Evolutionary conservation across 352 stramenopile genomes (phyloP).

Genomic region (Thraustotheca clavata): DNA sequence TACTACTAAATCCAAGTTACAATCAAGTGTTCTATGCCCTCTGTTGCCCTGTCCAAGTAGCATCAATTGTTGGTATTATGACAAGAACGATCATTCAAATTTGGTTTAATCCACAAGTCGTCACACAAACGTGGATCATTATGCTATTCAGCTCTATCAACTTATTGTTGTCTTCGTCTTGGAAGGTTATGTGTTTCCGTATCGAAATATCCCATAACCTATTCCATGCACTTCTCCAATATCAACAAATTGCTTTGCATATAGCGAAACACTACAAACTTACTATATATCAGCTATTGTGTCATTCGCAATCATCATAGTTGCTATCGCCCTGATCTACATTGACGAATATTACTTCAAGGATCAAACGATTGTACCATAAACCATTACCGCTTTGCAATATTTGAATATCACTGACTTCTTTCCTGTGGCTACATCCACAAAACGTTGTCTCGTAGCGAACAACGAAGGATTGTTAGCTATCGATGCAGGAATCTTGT

Average conservation of each 20-base stretch:
- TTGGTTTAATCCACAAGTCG: constrained; percentile 21
- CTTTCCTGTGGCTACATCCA: not conserved
- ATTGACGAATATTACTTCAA: not conserved
- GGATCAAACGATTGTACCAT: not conserved
- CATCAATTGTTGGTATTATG: constrained; percentile 24
- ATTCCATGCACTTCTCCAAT: constrained; percentile 14
- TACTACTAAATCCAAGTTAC: constrained; percentile 20
- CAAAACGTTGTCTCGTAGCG: constrained; percentile 2
- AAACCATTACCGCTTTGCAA: constrained; percentile 18
- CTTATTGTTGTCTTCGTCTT: constrained; percentile 23
- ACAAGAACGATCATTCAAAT: constrained; percentile 24
- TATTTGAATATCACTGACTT: constrained; percentile 8
- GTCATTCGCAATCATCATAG: not conserved
- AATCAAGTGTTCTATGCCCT: constrained; percentile 3
- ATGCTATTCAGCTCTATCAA: constrained; percentile 23
- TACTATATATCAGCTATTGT: constrained; percentile 23
- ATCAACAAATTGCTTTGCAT: constrained; percentile 22
- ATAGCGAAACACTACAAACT: constrained; percentile 9
- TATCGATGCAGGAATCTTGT: constrained; percentile 23
- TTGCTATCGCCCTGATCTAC: constrained; percentile 19
- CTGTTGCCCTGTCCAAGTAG: constrained; percentile 21
- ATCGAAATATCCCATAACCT: not conserved
- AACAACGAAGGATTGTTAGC: no score
- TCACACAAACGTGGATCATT: constrained; percentile 20
- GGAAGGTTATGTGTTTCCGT: constrained; percentile 19